Evolutionary conservation across 2,329 filamentous ascomycete species (phyloP).

Genomic region (Neurospora crassa): DNA sequence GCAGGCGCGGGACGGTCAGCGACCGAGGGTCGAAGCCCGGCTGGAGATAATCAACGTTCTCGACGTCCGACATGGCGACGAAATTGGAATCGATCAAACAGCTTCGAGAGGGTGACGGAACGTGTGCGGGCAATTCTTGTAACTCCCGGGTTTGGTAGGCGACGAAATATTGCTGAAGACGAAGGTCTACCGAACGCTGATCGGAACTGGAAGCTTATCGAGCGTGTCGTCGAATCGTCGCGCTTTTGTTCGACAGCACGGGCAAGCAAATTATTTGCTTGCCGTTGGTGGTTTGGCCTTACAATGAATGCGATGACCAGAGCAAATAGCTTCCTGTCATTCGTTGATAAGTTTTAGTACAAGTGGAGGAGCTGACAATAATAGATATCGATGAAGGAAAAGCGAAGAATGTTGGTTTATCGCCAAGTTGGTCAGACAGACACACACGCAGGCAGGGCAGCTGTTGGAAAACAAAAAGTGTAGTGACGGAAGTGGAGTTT

Average conservation of each 20-base stretch:
- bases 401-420: background rate
- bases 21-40: conserved; percentile 74
- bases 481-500: background rate
- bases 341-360: background rate
- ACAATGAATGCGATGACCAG: background rate
- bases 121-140: background rate
- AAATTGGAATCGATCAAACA: background rate
- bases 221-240: background rate
- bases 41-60: conserved; percentile 70
- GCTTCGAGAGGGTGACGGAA: background rate
- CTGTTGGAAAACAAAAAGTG: background rate
- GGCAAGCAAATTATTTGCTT: background rate
- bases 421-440: background rate
- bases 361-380: background rate
- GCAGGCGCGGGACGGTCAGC: conserved; percentile 79
- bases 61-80: conserved; percentile 50
- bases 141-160: background rate
- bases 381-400: background rate
- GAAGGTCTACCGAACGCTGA: background rate
- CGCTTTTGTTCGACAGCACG: background rate
- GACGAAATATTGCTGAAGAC: background rate
- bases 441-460: background rate
- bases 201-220: background rate
- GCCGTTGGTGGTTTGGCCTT: background rate
- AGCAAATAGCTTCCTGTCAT: background rate